Evolutionary conservation across 1,284 basidiomycete genomes (phyloP).

Genomic region (Melampsora occidentalis): DNA sequence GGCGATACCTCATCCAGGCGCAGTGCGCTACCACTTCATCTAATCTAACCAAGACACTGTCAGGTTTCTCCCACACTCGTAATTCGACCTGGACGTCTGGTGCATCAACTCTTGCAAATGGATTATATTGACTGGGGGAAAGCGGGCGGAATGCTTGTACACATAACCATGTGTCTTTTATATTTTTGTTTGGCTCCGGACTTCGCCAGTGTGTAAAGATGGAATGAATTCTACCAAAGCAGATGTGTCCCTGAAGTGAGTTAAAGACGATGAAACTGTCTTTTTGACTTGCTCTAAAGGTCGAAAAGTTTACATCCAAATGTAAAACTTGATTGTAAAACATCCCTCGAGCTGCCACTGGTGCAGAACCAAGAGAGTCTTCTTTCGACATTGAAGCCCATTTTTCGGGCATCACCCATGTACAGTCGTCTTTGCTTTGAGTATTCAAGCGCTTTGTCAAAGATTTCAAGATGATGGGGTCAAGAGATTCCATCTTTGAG

Average conservation of each 20-base stretch:
- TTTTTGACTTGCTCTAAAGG: not conserved
- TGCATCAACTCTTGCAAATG: not conserved
- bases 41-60: not conserved
- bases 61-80: not conserved
- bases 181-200: not conserved
- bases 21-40: constrained; percentile 27
- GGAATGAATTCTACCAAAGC: not conserved
- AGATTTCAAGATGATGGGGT: too few species aligned
- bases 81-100: not conserved
- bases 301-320: not conserved
- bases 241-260: not conserved
- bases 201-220: not conserved
- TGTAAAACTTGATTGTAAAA: not conserved
- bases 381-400: not conserved
- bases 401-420: too few species aligned
- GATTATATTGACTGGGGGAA: not conserved
- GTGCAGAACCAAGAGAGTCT: not conserved
- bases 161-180: not conserved
- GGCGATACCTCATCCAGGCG: constrained; percentile 30
- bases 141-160: not conserved
- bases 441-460: too few species aligned
- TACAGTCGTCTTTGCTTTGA: too few species aligned
- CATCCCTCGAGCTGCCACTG: not conserved
- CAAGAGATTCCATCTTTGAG: not conserved
- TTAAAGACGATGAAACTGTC: not conserved